Base-by-base conservation (phyloP, 2,329 filamentous ascomycete genomes). In the Lasiodiplodia sp. region DNA sequence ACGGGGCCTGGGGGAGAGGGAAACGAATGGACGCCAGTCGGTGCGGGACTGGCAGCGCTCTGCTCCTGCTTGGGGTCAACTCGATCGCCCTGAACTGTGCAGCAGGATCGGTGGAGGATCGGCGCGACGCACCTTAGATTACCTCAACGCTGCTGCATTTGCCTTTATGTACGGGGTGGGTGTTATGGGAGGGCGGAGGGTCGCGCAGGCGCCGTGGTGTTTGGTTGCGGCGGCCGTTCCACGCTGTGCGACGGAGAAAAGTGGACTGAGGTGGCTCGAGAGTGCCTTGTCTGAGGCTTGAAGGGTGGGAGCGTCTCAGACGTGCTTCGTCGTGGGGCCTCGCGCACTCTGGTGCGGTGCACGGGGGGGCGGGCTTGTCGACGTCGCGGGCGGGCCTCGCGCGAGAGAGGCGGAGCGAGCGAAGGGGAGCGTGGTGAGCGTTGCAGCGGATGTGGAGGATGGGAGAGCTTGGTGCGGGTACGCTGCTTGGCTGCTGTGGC, bases 1-100 rank as follows among this genome's bases (percentile, higher is more conserved):
- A 69, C 69, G 72, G 40, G 38, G 60, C 31, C 62, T 69, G 67
- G 65, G 67, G 71, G 72, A 69, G 47, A 65, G 70, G 70, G 73
- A 75, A 80, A 79, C 72, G 78, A 80, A 74, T 72, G 79, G 79
- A 81, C 78, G 78, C 78, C 78, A 78, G 76, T 73, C 65, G 70
- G 74, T 47, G 37, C 49, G 66, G 37, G 67, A 75, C 75, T 78
- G 77, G 76, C 77, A 74, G 58, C 67, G 51, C 51, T 49, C 52
- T 63, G 67, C 51, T 64, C 67, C 67, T 68, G 67, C 65, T 44
- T 55, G 31, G 25, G 25, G 44, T 58, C n/a, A 67, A 66, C 55
- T 58, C 53, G 65, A 67, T 67, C 53, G 65, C 53, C 65, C 65
- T 58, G 53, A 58, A 58, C 53, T 57, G 53, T 67, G 65, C 67